Base-by-base conservation (phyloP, 768 basidiomycete species). In the Chalciporus piperatus region DNA sequence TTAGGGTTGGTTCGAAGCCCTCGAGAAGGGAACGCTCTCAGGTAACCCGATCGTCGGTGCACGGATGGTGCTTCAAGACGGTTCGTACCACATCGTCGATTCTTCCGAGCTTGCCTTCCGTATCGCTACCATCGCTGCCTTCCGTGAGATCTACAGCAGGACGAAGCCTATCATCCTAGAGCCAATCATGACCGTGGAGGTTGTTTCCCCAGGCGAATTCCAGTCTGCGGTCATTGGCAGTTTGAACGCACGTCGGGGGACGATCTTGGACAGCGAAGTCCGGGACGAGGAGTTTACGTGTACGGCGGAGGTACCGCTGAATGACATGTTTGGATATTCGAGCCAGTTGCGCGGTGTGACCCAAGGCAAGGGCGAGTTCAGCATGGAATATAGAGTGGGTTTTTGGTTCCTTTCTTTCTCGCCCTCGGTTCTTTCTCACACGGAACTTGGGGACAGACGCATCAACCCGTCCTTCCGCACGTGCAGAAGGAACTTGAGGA, bases 321-420 rank as follows among this genome's bases (percentile, higher is more conserved):
- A 93, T 69, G 96, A 98, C 60, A 98, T 98, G 96, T 99, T 99
- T 65, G 91, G 92, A 16, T 98, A 98, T 68, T 95, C 94, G 33
- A 92, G 85, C 61, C 89, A 92, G 60, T 76, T 98, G 41, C 84
- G 96, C 51, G 96, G 96, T 3, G 84, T 83, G 51, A 99, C 97
- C 0, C 97, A 98, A 72, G 97, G 96, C 63, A 98, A 99, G 76
- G 94, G 93, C 60, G 86, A 89, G 73, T 89, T 85, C 56, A 84
- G 79, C 60, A 88, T 85, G 84, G 84, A 85, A 59, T 85, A 83
- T 65, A 90, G 90, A 78, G 85, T 84, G 61, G 50, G 74, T 69
- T 50, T 20, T 45, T 22, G n/a, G n/a, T n/a, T n/a, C n/a, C n/a
- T 27, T 37, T 46, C 25, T 12, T 16, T 12, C 20, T 38, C 3